A percentile compares a stretch with the other conserved stretches of the same genome.
These are phyloP conservation scores for Verticillium alfalfae DNA, from an alignment of 2,329 filamentous ascomycete species.

Conservation along the genomic window DNA sequence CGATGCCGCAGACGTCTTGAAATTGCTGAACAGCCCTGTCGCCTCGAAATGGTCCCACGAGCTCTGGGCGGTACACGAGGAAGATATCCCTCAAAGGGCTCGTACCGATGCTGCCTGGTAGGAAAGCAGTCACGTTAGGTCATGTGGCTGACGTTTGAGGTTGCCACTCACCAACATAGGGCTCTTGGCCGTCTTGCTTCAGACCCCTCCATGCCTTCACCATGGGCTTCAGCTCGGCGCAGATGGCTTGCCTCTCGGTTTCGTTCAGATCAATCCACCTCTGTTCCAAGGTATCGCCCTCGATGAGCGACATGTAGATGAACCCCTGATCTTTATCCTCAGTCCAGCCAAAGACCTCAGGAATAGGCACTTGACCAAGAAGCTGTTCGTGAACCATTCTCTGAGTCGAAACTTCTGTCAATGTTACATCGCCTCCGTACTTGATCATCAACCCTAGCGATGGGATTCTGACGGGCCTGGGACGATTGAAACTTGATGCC, in stretches of 20 bases:
- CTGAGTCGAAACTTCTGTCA: constrained; percentile 21
- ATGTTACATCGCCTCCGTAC: constrained; percentile 23
- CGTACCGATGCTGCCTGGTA: constrained; percentile 19
- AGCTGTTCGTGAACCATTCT: constrained; percentile 18
- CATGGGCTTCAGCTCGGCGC: constrained; percentile 18
- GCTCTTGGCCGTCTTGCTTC: neutral
- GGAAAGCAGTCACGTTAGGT: constrained; percentile 6
- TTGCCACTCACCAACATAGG: neutral
- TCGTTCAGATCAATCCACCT: neutral
- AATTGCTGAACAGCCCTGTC: constrained; percentile 21
- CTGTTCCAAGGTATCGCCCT: neutral
- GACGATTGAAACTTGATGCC: constrained; percentile 15
- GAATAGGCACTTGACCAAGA: constrained; percentile 8
- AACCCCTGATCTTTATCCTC: neutral
- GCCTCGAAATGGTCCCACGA: constrained; percentile 21
- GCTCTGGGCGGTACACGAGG: constrained; percentile 12
- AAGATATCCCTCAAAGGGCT: constrained; percentile 24
- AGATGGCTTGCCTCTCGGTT: constrained; percentile 14
- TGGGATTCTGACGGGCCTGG: constrained; percentile 22
- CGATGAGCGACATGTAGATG: neutral
- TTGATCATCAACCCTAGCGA: constrained; percentile 26
- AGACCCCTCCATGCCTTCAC: neutral
- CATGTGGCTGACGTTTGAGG: constrained; percentile 1
- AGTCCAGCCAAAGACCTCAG: neutral
- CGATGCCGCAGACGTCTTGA: constrained; percentile 21